phyloP scores from a whole-genome alignment of 257 asterid genomes.

The Lithospermum erythrorhizon region DNA sequence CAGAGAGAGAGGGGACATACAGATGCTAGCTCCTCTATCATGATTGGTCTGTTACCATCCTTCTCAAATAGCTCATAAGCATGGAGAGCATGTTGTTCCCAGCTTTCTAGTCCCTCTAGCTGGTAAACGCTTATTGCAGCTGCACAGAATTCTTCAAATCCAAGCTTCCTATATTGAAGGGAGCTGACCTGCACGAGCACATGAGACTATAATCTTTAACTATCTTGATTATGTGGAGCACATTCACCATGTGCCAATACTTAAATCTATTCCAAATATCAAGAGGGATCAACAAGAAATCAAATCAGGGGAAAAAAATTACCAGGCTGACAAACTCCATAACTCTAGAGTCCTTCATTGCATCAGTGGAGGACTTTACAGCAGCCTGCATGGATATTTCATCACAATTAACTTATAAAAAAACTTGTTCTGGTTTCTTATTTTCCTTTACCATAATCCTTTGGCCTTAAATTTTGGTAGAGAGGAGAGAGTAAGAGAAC shows the following conservation, averaged over 20 bases:
- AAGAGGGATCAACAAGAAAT: not conserved
- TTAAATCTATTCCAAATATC: too few species aligned
- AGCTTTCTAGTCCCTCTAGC: slow-evolving; percentile 71
- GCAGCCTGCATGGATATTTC: slow-evolving; percentile 38
- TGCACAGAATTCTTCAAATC: slow-evolving; percentile 85
- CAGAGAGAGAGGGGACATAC: slow-evolving; percentile 27
- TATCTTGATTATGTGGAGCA: not conserved
- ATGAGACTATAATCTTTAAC: not conserved
- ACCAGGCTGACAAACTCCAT: slow-evolving; percentile 71
- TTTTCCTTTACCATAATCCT: not conserved
- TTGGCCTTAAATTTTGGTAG: not conserved
- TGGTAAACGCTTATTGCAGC: slow-evolving; percentile 83
- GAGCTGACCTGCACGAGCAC: slow-evolving; percentile 57
- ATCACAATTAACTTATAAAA: not conserved
- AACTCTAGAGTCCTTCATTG: slow-evolving; percentile 90
- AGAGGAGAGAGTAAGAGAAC: slow-evolving; percentile 18
- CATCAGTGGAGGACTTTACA: slow-evolving; percentile 62
- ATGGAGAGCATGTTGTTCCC: slow-evolving; percentile 90
- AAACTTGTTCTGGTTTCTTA: not conserved
- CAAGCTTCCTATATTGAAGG: slow-evolving; percentile 75
- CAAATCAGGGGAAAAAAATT: slow-evolving; percentile 2
- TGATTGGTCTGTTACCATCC: slow-evolving; percentile 85
- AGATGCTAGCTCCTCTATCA: slow-evolving; percentile 96
- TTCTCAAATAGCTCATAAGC: slow-evolving; percentile 89
- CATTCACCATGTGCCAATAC: not conserved